Conservation (phyloP, 1,284 basidiomycete species). For the Cerioporus squamosus region DNA sequence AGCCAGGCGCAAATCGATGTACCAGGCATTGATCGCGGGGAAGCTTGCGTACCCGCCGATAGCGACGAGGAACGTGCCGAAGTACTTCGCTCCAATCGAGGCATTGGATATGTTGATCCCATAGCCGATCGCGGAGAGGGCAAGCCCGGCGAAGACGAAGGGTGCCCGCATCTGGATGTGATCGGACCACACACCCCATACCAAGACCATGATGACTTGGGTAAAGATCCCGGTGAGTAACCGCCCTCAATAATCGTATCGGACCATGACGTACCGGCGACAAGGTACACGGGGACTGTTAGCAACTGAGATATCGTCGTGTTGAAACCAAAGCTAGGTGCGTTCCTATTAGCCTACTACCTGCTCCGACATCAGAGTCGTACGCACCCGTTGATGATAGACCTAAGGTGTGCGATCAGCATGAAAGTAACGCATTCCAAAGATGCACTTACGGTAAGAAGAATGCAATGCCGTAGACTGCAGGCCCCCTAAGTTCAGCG, state of each 20-base stretch:
- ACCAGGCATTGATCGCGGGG: constrained; percentile 67
- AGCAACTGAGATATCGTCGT: constrained; percentile 64
- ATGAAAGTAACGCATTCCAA: neutral
- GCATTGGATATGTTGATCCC: constrained; percentile 62
- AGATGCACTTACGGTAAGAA: constrained; percentile 24
- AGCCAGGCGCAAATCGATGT: no score
- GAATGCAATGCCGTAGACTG: constrained; percentile 26
- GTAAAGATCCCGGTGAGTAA: neutral
- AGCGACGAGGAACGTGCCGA: constrained; percentile 66
- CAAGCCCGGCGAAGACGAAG: constrained; percentile 58
- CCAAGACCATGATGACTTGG: constrained; percentile 53
- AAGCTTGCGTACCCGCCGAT: constrained; percentile 60
- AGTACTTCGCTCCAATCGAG: constrained; percentile 58
- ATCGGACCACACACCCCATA: constrained; percentile 62
- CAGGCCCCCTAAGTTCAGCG: neutral
- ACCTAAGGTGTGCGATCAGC: constrained; percentile 41
- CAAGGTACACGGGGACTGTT: constrained; percentile 73
- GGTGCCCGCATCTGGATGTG: constrained; percentile 54
- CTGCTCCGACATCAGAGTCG: no score
- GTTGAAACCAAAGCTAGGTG: constrained; percentile 58
- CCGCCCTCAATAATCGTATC: neutral
- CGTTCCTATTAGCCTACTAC: neutral
- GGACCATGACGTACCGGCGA: constrained; percentile 51
- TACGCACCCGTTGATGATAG: constrained; percentile 57
- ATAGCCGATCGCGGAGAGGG: constrained; percentile 60